Percentiles rank a stretch among this genome's conserved stretches.
These are phyloP conservation scores for Paramecium pentaurelia DNA, from an alignment of 73 alveolate genomes.

Conservation along the genomic window DNA sequence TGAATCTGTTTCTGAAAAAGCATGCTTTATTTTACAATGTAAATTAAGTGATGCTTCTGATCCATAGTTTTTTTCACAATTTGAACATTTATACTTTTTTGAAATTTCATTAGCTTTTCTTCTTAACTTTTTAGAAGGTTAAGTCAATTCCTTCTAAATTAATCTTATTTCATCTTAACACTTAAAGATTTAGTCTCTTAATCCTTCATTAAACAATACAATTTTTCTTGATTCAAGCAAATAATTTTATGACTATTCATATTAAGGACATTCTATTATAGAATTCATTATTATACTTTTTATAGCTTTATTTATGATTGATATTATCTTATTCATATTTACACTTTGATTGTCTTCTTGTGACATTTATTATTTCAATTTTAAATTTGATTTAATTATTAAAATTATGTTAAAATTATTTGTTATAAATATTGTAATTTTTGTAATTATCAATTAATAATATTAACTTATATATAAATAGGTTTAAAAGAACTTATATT, in stretches of 20 bases:
- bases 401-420: slow-evolving; percentile 11
- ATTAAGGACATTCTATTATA: background rate
- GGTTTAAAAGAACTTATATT: background rate
- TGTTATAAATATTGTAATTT: background rate
- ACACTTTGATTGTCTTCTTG: background rate
- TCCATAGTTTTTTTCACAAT: slow-evolving; percentile 43
- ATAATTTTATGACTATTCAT: background rate
- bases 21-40: slow-evolving; percentile 47
- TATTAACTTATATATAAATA: background rate
- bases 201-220: background rate
- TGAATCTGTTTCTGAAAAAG: slow-evolving; percentile 17
- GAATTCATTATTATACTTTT: background rate
- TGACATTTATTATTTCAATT: background rate
- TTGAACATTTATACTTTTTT: slow-evolving; percentile 33
- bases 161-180: background rate
- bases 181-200: background rate
- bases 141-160: background rate
- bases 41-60: slow-evolving; percentile 50
- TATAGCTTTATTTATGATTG: background rate
- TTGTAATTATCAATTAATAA: background rate
- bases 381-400: slow-evolving; percentile 8
- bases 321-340: background rate
- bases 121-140: background rate
- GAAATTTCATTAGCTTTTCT: slow-evolving; percentile 29
- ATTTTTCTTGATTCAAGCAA: background rate